These are phyloP conservation scores for Blumeria hordei DNA, from an alignment of 2,329 filamentous ascomycete species.

Conservation along the genomic window DNA sequence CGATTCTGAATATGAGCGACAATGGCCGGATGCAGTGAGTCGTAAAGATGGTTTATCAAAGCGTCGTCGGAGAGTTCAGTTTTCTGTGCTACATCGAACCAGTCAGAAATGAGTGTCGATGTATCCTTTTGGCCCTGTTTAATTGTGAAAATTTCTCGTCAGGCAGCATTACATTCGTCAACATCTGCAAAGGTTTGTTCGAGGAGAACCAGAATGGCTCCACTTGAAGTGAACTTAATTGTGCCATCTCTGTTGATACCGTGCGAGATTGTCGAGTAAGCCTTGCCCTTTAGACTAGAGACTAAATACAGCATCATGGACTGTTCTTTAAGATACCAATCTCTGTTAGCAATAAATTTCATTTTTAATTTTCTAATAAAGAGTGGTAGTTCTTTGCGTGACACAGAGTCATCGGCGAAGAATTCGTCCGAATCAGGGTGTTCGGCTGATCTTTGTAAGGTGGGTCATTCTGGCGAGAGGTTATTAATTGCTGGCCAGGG, in stretches of 20 bases:
- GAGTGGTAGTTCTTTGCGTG: not conserved
- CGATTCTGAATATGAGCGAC: not conserved
- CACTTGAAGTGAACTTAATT: not conserved
- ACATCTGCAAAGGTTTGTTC: not conserved
- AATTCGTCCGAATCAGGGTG: not conserved
- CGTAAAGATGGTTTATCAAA: not conserved
- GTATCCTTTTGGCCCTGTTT: not conserved
- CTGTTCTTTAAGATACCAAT: not conserved
- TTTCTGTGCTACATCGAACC: not conserved
- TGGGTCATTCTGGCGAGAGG: not conserved
- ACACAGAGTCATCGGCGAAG: not conserved
- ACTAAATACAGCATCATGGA: not conserved
- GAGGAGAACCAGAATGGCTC: not conserved
- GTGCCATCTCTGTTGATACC: not conserved
- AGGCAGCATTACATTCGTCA: not conserved
- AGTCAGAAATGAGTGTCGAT: not conserved
- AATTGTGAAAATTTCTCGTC: not conserved
- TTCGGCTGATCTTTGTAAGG: not conserved
- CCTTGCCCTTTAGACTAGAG: not conserved
- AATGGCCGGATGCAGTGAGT: not conserved
- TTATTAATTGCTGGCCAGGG: not conserved
- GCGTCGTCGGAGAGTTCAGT: not conserved
- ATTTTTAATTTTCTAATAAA: not conserved
- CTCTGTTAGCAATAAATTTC: not conserved
- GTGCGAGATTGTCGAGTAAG: not conserved